Base-by-base conservation (phyloP, 2,329 filamentous ascomycete species). In the Berkeleyomyces rouxiae region DNA sequence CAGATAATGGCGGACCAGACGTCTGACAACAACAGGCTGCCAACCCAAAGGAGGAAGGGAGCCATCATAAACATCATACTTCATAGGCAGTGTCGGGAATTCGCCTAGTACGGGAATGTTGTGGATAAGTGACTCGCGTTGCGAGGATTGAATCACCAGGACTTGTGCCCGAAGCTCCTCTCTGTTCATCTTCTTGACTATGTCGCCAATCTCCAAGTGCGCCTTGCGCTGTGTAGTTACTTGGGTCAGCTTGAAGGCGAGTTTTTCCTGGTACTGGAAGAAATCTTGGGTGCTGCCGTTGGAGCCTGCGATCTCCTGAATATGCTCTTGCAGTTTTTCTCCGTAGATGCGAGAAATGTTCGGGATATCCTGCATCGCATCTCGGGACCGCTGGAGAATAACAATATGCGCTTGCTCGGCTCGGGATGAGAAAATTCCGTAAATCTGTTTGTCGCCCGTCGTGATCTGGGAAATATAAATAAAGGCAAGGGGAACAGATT, bases 381-480 rank as follows among this genome's bases (percentile, higher is more conserved):
- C 91, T 67, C 85, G 86, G 55, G 81, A 84, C 69, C 86, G 87
- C 70, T 93, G 91, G 44, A 96, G 79, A n/a, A 96, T 86, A 59
- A 97, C 79, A 59, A 99, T 82, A 68, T 96, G 83, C 0, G 91
- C 93, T 68, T 93, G 84, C 10, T 84, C 80, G 66, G 82, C 86
- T 0, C 83, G 82, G 0, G 90, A 92, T 0, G 92, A 97, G 73
- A 99, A 96, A 4, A 99, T 72, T 0, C 90, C 91, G 71, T 96
- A 97, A 60, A 99, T 86, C 70, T 99, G 91, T 43, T 90, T 82
- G 64, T 99, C 92, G 2, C 91, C 90, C 10, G 90, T 85, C 53
- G 86, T 85, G 69, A 99, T 87, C 73, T 99, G 93, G 63, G 96
- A 96, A 37, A 99, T 77, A 70, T 93, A 96, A 61, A 97, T 79